phyloP scores from a whole-genome alignment of 2,329 filamentous ascomycete species.

The Ceratocystis cacaofunesta region DNA sequence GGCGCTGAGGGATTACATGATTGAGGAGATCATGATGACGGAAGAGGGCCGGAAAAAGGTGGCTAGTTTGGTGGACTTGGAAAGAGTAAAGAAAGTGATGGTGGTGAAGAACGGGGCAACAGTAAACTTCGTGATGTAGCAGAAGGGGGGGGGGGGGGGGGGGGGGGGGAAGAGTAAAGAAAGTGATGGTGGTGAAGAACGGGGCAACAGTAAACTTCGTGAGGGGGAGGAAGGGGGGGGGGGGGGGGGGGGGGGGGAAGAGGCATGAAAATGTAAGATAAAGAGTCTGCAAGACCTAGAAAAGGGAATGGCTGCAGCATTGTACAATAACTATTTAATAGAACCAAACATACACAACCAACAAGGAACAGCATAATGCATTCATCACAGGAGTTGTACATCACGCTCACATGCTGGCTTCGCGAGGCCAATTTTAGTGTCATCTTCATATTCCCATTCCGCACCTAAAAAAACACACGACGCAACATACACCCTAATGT shows the following conservation, averaged over 20 bases:
- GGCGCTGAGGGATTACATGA: slow-evolving; percentile 44
- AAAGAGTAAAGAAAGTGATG: slow-evolving; percentile 47
- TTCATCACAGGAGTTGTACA: no score
- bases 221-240: no score
- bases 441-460: slow-evolving; percentile 14
- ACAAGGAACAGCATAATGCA: no score
- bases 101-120: slow-evolving; percentile 52
- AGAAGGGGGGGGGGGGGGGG: background rate
- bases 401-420: background rate
- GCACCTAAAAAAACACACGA: slow-evolving; percentile 8
- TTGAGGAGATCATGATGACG: slow-evolving; percentile 44
- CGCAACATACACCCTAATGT: slow-evolving; percentile 15
- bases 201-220: slow-evolving; percentile 67
- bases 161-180: slow-evolving; percentile 34
- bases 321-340: slow-evolving; percentile 6
- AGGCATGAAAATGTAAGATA: background rate
- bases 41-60: slow-evolving; percentile 43
- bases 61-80: slow-evolving; percentile 31
- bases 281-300: background rate
- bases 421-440: background rate
- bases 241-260: background rate
- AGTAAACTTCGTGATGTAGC: slow-evolving; percentile 55
- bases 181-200: slow-evolving; percentile 49
- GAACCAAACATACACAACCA: background rate
- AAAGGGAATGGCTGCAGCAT: no score